phyloP scores from a whole-genome alignment of 106 monocot genomes.

The Apostasia shenzhenica region DNA sequence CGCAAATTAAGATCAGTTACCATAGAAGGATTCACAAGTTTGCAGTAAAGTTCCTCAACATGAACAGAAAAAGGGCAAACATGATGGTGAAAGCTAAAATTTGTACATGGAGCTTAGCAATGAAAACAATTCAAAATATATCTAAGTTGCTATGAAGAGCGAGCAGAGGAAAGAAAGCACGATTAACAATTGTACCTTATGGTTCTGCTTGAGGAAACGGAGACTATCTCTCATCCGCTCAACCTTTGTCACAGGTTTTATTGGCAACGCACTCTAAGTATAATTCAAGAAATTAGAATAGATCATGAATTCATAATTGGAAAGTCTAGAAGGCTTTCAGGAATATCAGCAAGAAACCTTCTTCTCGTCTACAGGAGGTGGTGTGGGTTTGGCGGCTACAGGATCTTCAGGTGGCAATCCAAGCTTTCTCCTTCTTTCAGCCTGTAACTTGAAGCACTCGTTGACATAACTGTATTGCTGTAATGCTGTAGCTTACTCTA shows the following conservation, averaged over 20 bases:
- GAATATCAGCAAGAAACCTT: conserved; percentile 33
- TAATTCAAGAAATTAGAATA: not conserved
- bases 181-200: conserved; percentile 37
- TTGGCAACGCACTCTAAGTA: conserved; percentile 59
- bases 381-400: conserved; percentile 37
- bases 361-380: conserved; percentile 49
- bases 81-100: no score
- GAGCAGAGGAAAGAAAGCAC: not conserved
- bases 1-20: no score
- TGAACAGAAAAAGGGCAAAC: not conserved
- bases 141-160: not conserved
- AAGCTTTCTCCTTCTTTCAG: conserved; percentile 84
- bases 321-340: not conserved
- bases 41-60: no score
- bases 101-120: no score
- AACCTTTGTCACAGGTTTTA: conserved; percentile 77
- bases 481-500: no score
- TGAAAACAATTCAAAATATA: no score
- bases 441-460: conserved; percentile 28
- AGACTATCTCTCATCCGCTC: conserved; percentile 92
- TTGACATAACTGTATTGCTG: not conserved
- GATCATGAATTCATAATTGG: not conserved
- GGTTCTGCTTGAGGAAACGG: conserved; percentile 74
- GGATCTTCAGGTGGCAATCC: conserved; percentile 90
- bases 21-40: no score